Conservation (phyloP, 306 rosid species). For the Inga oerstediana region DNA sequence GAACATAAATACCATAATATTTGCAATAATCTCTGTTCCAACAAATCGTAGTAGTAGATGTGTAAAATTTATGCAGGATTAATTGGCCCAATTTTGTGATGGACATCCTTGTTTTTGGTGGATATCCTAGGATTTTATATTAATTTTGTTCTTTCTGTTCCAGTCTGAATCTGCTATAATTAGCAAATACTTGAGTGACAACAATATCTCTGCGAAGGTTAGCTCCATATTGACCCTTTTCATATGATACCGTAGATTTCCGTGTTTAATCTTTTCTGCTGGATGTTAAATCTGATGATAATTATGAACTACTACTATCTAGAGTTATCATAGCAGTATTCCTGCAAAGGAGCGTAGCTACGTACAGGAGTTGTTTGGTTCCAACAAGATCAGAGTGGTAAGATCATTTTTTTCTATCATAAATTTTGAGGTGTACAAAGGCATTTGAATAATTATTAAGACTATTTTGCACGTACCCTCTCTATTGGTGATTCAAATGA, state of each 20-base stretch:
- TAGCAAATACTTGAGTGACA: conserved; percentile 74
- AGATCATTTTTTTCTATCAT: conserved; percentile 41
- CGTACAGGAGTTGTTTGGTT: conserved; percentile 79
- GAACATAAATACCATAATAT: conserved; percentile 2
- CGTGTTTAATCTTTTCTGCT: conserved; percentile 18
- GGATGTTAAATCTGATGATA: conserved; percentile 40
- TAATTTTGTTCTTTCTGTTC: conserved; percentile 40
- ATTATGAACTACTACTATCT: conserved; percentile 31
- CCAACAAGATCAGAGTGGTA: conserved; percentile 90
- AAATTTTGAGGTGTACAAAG: conserved; percentile 27
- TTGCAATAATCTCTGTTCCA: conserved; percentile 24
- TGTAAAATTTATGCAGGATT: conserved; percentile 18
- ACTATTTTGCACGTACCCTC: conserved; percentile 17
- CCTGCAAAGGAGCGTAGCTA: conserved; percentile 78
- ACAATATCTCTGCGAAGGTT: conserved; percentile 84
- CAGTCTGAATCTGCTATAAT: conserved; percentile 80
- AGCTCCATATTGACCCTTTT: conserved; percentile 40
- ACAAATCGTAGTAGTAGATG: conserved; percentile 21
- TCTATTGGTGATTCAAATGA: conserved; percentile 27
- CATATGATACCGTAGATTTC: conserved; percentile 12
- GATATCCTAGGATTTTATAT: conserved; percentile 20
- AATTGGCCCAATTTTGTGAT: conserved; percentile 26
- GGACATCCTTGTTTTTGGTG: conserved; percentile 21
- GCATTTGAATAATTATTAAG: conserved; percentile 17
- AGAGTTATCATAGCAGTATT: conserved; percentile 89